Conservation (phyloP, 1,139 yeast genomes). For the Kodamaea sp. region DNA sequence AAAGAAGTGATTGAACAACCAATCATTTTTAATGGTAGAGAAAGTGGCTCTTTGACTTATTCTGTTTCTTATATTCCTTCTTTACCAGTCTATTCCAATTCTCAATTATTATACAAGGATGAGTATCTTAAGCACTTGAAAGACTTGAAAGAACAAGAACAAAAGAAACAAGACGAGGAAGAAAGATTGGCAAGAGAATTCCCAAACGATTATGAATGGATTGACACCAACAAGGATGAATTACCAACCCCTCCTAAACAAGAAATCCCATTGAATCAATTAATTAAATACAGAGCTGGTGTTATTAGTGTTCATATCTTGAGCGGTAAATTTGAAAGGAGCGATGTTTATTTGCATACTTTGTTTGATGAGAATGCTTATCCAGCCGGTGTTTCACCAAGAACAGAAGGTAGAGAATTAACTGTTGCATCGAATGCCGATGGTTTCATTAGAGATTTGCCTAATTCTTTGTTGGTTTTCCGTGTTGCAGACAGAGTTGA, state of each 20-base stretch:
- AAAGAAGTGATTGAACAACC: conserved; percentile 44
- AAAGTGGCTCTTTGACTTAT: conserved; percentile 50
- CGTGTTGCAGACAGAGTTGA: conserved; percentile 52
- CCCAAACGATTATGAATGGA: conserved; percentile 65
- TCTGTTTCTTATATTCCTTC: conserved; percentile 63
- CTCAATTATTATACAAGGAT: conserved; percentile 43
- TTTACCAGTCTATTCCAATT: conserved; percentile 56
- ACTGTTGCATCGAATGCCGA: conserved; percentile 46
- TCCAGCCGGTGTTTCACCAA: conserved; percentile 56
- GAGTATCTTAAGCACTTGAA: conserved; percentile 30
- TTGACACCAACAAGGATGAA: conserved; percentile 49
- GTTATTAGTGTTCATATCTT: conserved; percentile 50
- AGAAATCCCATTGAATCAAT: conserved; percentile 50
- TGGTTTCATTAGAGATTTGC: conserved; percentile 66
- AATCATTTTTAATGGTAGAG: conserved; percentile 40
- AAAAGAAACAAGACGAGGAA: conserved; percentile 33
- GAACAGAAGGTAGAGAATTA: conserved; percentile 36
- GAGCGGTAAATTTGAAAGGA: conserved; percentile 45
- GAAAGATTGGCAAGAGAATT: conserved; percentile 50
- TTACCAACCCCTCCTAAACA: conserved; percentile 43
- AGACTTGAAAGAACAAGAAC: conserved; percentile 34
- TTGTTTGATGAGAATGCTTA: conserved; percentile 61
- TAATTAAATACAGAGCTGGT: conserved; percentile 59
- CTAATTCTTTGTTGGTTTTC: conserved; percentile 53
- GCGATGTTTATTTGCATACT: conserved; percentile 52